Conservation (phyloP, 192 early-diverging fungal genomes). For the Umbelopsis ramanniana region DNA sequence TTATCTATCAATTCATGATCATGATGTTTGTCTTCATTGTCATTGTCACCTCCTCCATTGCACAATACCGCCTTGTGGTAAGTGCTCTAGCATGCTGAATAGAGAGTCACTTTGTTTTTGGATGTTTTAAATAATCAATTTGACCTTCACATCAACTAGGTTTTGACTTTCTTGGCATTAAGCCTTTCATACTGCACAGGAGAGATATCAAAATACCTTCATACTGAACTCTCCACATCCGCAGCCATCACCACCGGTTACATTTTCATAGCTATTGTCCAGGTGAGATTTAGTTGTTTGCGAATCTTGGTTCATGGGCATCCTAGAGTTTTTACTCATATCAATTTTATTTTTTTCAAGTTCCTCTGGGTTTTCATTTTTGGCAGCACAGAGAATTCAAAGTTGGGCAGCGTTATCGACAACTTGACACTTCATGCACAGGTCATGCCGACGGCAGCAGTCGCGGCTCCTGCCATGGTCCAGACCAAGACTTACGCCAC, state of each 20-base stretch:
- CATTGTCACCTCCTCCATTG: constrained; percentile 24
- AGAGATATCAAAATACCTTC: constrained; percentile 26
- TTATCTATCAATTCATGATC: constrained; percentile 17
- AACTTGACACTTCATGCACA: constrained; percentile 44
- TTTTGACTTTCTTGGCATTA: constrained; percentile 27
- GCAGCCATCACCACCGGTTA: constrained; percentile 25
- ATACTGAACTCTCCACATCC: constrained; percentile 12
- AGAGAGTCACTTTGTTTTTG: background rate
- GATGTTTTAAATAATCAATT: background rate
- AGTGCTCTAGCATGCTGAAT: background rate
- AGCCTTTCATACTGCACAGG: constrained; percentile 23
- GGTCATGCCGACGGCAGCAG: constrained; percentile 31
- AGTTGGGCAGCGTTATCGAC: constrained; percentile 38
- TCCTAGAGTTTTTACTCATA: background rate
- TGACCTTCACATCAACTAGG: constrained; percentile 13
- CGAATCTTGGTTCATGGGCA: no score
- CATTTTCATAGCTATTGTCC: constrained; percentile 28
- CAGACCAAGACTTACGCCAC: constrained; percentile 32
- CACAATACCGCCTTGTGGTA: constrained; percentile 22
- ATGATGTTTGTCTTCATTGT: constrained; percentile 12
- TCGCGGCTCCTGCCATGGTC: constrained; percentile 46
- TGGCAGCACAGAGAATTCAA: constrained; percentile 25
- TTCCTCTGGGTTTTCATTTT: constrained; percentile 31
- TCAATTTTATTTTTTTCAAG: background rate
- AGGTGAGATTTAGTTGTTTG: background rate